Percentiles rank a stretch among this genome's conserved stretches.
phyloP scores from a whole-genome alignment of 2,329 filamentous ascomycete species.

The Diaporthe longicolla region DNA sequence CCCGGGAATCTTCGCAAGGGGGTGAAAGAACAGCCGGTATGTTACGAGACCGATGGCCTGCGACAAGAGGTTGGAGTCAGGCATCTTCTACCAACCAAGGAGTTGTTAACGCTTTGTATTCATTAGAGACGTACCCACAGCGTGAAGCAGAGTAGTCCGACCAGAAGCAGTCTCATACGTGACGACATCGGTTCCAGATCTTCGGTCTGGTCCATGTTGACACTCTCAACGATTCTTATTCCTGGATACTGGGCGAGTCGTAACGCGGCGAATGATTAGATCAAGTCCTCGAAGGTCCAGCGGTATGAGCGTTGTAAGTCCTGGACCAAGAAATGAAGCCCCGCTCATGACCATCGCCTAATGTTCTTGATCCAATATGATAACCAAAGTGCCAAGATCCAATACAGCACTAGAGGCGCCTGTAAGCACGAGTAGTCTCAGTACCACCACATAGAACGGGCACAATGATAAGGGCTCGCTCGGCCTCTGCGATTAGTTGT shows the following conservation, averaged over 20 bases:
- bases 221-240: background rate
- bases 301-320: fast-evolving
- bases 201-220: background rate
- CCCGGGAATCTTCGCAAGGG: background rate
- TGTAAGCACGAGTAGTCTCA: background rate
- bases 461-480: background rate
- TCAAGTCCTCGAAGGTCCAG: fast-evolving
- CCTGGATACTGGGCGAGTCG: too few relatives aligned
- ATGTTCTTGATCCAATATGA: background rate
- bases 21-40: slow-evolving; percentile 13
- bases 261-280: too few relatives aligned
- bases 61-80: background rate
- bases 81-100: fast-evolving
- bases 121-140: background rate
- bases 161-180: background rate
- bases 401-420: background rate
- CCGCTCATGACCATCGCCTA: background rate
- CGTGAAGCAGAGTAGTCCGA: background rate
- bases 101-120: too few relatives aligned
- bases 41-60: background rate
- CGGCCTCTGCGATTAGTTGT: background rate
- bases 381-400: background rate
- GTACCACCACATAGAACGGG: background rate
- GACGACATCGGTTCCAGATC: background rate
- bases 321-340: background rate